A percentile compares a stretch with the other conserved stretches of the same genome.
Conservation (phyloP, 257 asterid species). For the Solanum bulbocastanum region DNA sequence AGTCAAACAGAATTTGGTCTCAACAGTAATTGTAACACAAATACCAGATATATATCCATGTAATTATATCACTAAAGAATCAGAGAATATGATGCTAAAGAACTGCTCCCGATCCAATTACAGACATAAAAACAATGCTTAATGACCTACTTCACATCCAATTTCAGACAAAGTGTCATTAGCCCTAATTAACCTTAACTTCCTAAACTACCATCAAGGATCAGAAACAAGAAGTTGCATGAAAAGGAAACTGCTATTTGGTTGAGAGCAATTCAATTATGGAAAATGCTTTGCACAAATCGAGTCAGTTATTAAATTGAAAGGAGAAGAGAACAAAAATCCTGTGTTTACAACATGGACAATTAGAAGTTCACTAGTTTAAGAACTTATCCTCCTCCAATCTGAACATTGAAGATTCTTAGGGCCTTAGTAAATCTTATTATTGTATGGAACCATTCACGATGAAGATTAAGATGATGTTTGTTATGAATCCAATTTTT, state of each 20-base stretch:
- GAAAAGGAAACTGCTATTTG: not conserved
- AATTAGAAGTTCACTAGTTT: not conserved
- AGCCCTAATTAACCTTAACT: not conserved
- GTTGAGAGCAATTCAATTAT: not conserved
- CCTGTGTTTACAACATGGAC: not conserved
- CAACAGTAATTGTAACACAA: not conserved
- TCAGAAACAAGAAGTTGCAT: not conserved
- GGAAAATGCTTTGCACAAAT: not conserved
- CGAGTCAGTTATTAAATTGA: not conserved
- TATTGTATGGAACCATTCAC: not conserved
- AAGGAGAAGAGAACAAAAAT: not conserved
- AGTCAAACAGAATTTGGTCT: not conserved
- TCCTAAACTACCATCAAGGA: not conserved
- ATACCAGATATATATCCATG: not conserved
- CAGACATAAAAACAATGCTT: not conserved
- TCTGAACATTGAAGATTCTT: not conserved
- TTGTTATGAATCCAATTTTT: no score
- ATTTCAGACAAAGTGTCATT: not conserved
- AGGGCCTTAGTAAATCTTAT: not conserved
- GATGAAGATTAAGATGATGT: not conserved
- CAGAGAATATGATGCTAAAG: not conserved
- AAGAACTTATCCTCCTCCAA: not conserved
- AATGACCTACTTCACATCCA: not conserved
- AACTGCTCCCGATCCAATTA: no score
- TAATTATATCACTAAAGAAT: not conserved